Evolutionary conservation across 139 green algal species (phyloP).

Genomic region (Chlamydomonas asymmetrica): DNA sequence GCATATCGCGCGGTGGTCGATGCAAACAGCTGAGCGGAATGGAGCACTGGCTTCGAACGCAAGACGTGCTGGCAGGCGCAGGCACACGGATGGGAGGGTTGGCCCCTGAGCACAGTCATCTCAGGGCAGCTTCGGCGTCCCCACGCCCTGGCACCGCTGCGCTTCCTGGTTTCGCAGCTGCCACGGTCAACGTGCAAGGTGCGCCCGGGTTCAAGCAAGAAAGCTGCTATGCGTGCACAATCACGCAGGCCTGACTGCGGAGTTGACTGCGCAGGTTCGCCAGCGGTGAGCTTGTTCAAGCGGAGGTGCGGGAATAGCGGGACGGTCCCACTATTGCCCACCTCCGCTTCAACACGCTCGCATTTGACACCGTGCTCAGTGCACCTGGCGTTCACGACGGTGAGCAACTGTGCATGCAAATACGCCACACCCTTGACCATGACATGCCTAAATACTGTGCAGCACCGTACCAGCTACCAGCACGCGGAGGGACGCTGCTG

Average conservation of each 20-base stretch:
- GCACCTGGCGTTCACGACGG: too few relatives aligned
- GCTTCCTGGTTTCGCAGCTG: not conserved
- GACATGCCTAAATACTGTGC: not conserved
- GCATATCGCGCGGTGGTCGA: not conserved
- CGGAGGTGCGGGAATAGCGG: not conserved
- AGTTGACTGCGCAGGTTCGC: not conserved
- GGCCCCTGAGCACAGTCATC: not conserved
- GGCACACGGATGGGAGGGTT: not conserved
- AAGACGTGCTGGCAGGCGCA: slow-evolving; percentile 23
- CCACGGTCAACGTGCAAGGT: not conserved
- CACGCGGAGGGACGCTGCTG: not conserved
- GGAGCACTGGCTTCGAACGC: slow-evolving; percentile 33
- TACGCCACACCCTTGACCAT: not conserved
- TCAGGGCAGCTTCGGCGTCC: not conserved
- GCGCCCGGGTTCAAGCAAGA: too few relatives aligned
- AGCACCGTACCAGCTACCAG: not conserved
- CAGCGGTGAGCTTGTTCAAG: not conserved
- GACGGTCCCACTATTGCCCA: not conserved
- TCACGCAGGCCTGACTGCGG: not conserved
- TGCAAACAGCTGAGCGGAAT: slow-evolving; percentile 26
- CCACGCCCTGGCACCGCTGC: too few relatives aligned
- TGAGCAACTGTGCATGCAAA: slow-evolving; percentile 2
- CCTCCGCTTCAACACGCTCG: not conserved
- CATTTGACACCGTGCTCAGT: too few relatives aligned
- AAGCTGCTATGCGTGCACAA: not conserved